Evolutionary conservation across 2,329 filamentous ascomycete species (phyloP).

Genomic region (Fusarium sp.): DNA sequence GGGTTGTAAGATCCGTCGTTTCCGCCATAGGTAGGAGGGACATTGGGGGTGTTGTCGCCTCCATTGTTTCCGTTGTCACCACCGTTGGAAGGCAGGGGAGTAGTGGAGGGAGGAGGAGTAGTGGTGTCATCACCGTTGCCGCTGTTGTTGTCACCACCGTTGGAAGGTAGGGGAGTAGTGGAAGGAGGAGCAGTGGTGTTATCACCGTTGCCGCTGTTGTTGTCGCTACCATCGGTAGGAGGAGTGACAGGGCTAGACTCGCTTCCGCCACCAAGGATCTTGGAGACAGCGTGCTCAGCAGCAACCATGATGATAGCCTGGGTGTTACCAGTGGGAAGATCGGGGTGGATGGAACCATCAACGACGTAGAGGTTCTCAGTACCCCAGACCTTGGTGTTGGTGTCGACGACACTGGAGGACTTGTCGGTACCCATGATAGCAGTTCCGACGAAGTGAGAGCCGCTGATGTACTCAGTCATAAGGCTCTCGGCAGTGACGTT

Average conservation of each 20-base stretch:
- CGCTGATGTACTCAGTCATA: slow-evolving; percentile 63
- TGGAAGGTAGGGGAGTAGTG: slow-evolving; percentile 1
- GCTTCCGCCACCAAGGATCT: slow-evolving; percentile 32
- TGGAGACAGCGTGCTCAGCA: slow-evolving; percentile 67
- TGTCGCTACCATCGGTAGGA: background rate
- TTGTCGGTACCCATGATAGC: slow-evolving; percentile 69
- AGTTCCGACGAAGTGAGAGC: slow-evolving; percentile 68
- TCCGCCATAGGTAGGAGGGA: background rate
- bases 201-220: background rate
- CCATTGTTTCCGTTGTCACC: background rate
- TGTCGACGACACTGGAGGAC: slow-evolving; percentile 69
- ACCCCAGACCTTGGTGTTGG: slow-evolving; percentile 73
- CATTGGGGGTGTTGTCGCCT: background rate
- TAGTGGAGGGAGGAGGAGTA: background rate
- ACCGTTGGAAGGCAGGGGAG: background rate
- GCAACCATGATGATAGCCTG: slow-evolving; percentile 73
- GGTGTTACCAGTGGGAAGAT: slow-evolving; percentile 76
- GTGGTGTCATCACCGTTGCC: slow-evolving; percentile 1
- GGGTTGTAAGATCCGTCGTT: background rate
- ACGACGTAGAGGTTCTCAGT: slow-evolving; percentile 77
- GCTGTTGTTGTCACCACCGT: background rate
- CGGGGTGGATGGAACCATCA: slow-evolving; percentile 76
- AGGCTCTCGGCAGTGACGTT: slow-evolving; percentile 62
- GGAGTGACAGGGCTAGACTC: slow-evolving; percentile 13
- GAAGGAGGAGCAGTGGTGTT: background rate